Evolutionary conservation across 208 protist species (phyloP), one percentile per base, ranked within the genome.

Genomic region (Leishmania gerbilli): DNA sequence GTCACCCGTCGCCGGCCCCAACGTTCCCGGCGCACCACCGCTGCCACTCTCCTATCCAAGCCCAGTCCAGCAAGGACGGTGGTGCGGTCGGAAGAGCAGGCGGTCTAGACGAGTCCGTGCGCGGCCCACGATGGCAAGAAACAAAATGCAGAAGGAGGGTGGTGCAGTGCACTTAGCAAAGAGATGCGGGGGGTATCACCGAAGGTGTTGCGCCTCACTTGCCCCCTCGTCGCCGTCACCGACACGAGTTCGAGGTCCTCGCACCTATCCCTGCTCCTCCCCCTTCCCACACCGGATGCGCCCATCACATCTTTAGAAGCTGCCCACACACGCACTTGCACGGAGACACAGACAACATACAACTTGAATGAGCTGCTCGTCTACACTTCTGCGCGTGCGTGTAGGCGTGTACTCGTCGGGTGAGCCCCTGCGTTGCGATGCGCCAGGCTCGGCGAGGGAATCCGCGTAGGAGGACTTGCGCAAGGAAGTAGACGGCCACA

Each of bases 151-250:
- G 62, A 72, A 11, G 9, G 21, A 71, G 55, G 49, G 42, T 31
- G 60, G 17, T 75, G 47, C 45, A 24, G 72, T 45, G 34, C 40
- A 9, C 13, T 2, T 8, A 31, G 40, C 80, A 79, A 68, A 84
- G 80, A 84, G 80, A 79, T 71, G 76, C 80, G 75, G 80, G 80
- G 37, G 80, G 80, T 64, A 76, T 60, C 80, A 84, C 68, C 40
- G 42, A 79, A 19, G 19, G 55, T 67, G 53, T 6, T n/a, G 31
- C 74, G 47, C 56, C 74, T 65, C 56, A 15, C 68, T 56, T 21
- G 45, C 15, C 72, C 31, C 27, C 31, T 62, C 72, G n/a, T 27
- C 11, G 31, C 34, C 56, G 8, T 45, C 74, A 58, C 53, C 40
- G 15, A 40, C 69, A 34, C 24, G 24, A 51, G 42, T 40, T 74